These are phyloP conservation scores for Pythium coloratum DNA, from an alignment of 352 stramenopile species.

Conservation along the genomic window DNA sequence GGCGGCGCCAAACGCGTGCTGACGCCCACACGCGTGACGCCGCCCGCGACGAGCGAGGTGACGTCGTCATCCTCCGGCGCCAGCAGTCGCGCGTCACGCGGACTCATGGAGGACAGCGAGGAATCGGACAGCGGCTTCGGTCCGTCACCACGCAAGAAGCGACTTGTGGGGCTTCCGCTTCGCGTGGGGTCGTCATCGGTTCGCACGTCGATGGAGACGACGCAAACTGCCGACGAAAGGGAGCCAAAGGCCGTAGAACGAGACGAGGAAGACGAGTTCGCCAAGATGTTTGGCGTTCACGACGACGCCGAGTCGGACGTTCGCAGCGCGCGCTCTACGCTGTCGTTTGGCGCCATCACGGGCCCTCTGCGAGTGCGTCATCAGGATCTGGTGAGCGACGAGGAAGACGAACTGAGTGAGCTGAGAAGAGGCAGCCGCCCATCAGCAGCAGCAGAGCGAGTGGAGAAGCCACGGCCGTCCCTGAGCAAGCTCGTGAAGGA, in stretches of 20 bases:
- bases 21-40: constrained; percentile 40
- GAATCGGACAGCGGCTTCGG: constrained; percentile 26
- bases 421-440: not conserved
- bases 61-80: constrained; percentile 7
- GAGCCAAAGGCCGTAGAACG: not conserved
- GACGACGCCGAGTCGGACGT: constrained; percentile 16
- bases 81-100: not conserved
- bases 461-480: not conserved
- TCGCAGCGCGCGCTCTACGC: constrained; percentile 26
- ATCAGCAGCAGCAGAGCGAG: not conserved
- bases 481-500: not conserved
- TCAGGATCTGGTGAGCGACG: constrained; percentile 22
- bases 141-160: constrained; percentile 25
- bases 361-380: constrained; percentile 35
- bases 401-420: constrained; percentile 7
- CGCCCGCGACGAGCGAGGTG: constrained; percentile 21
- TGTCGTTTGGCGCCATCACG: constrained; percentile 34
- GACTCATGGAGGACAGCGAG: constrained; percentile 25
- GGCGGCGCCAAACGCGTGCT: constrained; percentile 61
- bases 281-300: constrained; percentile 13
- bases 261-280: constrained; percentile 7
- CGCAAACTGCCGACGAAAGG: not conserved
- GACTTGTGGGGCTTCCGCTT: not conserved
- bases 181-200: not conserved
- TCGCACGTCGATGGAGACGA: not conserved